Evolutionary conservation across 78 protist genomes (phyloP).

Genomic region (Isochrysis galbana): DNA sequence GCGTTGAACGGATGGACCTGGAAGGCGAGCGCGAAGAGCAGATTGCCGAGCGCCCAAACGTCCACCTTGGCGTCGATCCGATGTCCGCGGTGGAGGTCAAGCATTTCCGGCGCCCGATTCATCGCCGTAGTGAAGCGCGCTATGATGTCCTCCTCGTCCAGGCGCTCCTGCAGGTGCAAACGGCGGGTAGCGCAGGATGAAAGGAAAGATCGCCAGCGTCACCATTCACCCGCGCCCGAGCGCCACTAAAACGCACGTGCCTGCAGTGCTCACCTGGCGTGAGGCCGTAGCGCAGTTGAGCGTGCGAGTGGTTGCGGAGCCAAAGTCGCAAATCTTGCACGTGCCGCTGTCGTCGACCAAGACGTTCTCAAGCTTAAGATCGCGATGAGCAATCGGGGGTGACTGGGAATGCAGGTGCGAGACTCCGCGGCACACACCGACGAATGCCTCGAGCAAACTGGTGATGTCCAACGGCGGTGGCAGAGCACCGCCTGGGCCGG

Average conservation of each 20-base stretch:
- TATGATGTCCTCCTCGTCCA: constrained; percentile 32
- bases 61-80: not conserved
- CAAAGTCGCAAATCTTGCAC: constrained; percentile 48
- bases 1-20: not conserved
- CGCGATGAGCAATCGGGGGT: constrained; percentile 48
- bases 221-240: too few relatives aligned
- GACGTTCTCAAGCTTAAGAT: constrained; percentile 42
- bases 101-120: constrained; percentile 45
- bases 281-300: too few relatives aligned
- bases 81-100: not conserved
- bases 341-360: not conserved
- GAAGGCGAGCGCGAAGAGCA: not conserved
- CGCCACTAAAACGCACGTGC: too few relatives aligned
- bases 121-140: not conserved
- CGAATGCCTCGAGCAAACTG: not conserved
- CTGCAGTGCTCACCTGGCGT: not conserved
- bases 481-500: not conserved
- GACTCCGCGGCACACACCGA: not conserved
- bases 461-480: too few relatives aligned
- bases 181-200: not conserved
- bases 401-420: constrained; percentile 30
- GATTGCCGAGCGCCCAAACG: constrained; percentile 15
- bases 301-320: not conserved
- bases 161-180: not conserved
- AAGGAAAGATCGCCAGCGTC: too few relatives aligned